Evolutionary conservation across 768 basidiomycete genomes (phyloP).

Genomic region (Mycena metata): DNA sequence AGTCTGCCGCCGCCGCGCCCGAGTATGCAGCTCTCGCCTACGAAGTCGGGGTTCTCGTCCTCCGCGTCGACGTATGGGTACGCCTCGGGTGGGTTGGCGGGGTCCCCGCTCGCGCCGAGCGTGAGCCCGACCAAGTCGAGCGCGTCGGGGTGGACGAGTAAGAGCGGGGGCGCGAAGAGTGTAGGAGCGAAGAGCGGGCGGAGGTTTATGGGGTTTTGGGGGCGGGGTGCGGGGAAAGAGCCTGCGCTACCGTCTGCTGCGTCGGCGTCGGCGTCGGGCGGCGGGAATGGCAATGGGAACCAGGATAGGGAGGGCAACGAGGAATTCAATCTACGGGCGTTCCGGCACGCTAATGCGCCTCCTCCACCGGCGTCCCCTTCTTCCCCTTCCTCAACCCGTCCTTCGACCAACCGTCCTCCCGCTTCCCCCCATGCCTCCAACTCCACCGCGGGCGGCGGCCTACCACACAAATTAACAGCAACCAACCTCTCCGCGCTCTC

Average conservation of each 20-base stretch:
- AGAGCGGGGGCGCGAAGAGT: slow-evolving; percentile 1
- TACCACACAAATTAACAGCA: too few relatives aligned
- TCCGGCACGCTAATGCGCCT: slow-evolving; percentile 31
- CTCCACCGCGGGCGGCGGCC: too few relatives aligned
- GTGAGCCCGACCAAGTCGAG: slow-evolving; percentile 17
- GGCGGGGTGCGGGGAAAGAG: not conserved
- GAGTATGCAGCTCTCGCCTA: not conserved
- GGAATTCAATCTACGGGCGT: slow-evolving; percentile 32
- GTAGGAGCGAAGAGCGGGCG: slow-evolving; percentile 5
- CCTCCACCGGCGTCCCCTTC: not conserved
- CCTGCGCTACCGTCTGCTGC: not conserved
- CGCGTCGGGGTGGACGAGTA: slow-evolving; percentile 1
- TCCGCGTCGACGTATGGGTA: not conserved
- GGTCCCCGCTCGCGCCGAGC: slow-evolving; percentile 22
- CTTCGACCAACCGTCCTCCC: too few relatives aligned
- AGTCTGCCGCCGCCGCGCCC: slow-evolving; percentile 20
- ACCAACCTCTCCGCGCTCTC: slow-evolving; percentile 16
- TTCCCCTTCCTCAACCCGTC: not conserved
- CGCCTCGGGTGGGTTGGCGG: not conserved
- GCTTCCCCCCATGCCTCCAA: too few relatives aligned
- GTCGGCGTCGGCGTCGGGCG: too few relatives aligned
- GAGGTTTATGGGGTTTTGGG: slow-evolving; percentile 25
- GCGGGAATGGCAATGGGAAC: too few relatives aligned
- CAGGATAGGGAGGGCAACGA: not conserved
- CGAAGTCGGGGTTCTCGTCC: not conserved